Percentiles rank a stretch among this genome's conserved stretches.
Conservation (phyloP, 768 basidiomycete genomes). For the Rhodosporidiobolus odoratus region DNA sequence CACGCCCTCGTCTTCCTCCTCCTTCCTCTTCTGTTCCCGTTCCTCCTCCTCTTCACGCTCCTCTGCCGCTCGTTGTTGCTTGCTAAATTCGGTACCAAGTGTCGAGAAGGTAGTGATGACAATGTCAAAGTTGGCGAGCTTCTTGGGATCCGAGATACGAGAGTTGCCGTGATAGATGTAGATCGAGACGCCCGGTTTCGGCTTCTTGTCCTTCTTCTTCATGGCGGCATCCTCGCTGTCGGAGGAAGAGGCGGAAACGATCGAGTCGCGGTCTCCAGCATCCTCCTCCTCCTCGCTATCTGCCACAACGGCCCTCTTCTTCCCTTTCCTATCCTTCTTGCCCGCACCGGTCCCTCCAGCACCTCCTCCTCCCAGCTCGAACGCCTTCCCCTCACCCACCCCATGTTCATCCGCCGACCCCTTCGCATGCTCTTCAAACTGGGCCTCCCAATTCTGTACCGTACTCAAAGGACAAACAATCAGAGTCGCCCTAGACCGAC, state of each 20-base stretch:
- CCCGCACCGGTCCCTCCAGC: not conserved
- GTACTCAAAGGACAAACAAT: constrained; percentile 95
- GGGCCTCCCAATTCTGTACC: constrained; percentile 97
- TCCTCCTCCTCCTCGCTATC: constrained; percentile 40
- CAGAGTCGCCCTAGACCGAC: constrained; percentile 81
- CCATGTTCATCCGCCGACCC: constrained; percentile 14
- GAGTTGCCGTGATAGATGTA: constrained; percentile 95
- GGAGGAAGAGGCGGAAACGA: constrained; percentile 2
- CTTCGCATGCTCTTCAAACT: constrained; percentile 75
- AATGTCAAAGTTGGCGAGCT: constrained; percentile 87
- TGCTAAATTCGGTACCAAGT: constrained; percentile 87
- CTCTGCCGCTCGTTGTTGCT: constrained; percentile 65
- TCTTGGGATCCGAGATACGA: constrained; percentile 75
- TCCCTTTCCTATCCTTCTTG: constrained; percentile 22
- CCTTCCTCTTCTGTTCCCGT: constrained; percentile 18
- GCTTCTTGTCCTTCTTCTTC: constrained; percentile 39
- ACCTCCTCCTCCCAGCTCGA: not conserved
- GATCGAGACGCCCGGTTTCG: constrained; percentile 49
- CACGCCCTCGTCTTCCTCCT: constrained; percentile 44
- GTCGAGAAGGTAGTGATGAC: constrained; percentile 98
- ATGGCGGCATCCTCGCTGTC: not conserved
- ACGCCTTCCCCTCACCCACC: too few relatives aligned
- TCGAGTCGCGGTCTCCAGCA: constrained; percentile 9
- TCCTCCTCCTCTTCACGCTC: constrained; percentile 63
- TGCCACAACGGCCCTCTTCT: constrained; percentile 5